phyloP scores from a whole-genome alignment of 2,329 filamentous ascomycete species.

The Lasiodiplodia hormozganensis region DNA sequence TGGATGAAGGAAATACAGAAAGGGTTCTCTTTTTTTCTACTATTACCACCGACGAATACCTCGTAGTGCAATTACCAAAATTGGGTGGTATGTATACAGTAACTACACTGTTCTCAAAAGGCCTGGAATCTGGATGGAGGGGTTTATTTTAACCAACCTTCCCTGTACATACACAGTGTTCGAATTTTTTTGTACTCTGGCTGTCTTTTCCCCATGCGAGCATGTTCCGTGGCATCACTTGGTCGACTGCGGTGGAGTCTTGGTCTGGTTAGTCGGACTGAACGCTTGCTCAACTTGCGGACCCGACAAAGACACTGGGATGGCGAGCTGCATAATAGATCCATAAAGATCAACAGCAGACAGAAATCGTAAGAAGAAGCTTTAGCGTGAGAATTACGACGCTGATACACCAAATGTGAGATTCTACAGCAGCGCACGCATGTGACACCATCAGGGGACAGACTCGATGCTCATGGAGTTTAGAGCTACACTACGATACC shows the following conservation, averaged over 20 bases:
- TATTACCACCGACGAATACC: constrained; percentile 4
- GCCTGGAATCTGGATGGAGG: constrained; percentile 4
- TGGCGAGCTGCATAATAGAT: background rate
- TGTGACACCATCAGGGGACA: background rate
- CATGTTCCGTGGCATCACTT: background rate
- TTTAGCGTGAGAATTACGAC: background rate
- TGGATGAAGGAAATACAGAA: constrained; percentile 23
- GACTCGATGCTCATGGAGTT: background rate
- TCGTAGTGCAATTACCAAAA: constrained; percentile 11
- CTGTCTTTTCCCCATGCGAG: background rate
- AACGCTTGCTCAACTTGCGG: background rate
- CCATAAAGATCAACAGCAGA: background rate
- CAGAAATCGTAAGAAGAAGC: background rate
- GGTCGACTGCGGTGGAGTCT: background rate
- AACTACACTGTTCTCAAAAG: constrained; percentile 8
- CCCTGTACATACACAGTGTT: constrained; percentile 16
- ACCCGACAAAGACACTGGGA: background rate
- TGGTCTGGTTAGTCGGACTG: background rate
- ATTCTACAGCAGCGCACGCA: background rate
- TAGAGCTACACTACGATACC: background rate
- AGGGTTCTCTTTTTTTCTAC: constrained; percentile 3
- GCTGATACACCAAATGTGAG: background rate
- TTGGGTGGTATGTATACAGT: constrained; percentile 17
- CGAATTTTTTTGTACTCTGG: background rate
- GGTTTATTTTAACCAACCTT: constrained; percentile 12